Base-by-base conservation (phyloP, 2,329 filamentous ascomycete species). In the Stagonosporopsis chrysanthemi region DNA sequence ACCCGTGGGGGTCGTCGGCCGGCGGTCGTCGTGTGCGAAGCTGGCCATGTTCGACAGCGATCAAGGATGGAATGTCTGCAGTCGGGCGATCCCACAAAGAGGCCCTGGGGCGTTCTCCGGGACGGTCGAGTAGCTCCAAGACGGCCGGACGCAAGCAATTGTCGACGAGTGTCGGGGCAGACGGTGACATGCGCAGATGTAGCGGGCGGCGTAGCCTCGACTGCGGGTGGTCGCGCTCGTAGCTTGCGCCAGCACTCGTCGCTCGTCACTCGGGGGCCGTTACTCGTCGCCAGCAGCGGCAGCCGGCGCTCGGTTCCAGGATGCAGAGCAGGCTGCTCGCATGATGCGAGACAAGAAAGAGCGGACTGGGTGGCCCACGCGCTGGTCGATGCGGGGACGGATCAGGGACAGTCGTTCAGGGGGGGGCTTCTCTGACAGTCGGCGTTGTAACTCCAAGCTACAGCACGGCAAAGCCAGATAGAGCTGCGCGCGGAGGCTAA, bases 1-100 rank as follows among this genome's bases (percentile, higher is more conserved):
- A 38, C 63, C 69, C 19, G 70, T 70, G n/a, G 73, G 73, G 39
- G 73, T 76, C 33, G 65, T 55, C 29, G 71, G 70, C 24, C 68
- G 68, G 29, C 58, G 60, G 28, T 65, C 61, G 47, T 70, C 57
- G 51, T 56, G 62, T 12, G 60, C 46, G 50, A 61, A 65, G 58
- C 68, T 64, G 31, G 65, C 64, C 72, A 74, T 74, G 40, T 59
- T 57, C 44, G 40, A 35, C 23, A 39, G 43, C 41, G 53, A 46
- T 44, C 44, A 55, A 36, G 40, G 61, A 51, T 64, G 60, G 59
- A 48, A 52, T 52, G 62, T 58, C 61, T 31, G 53, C 52, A 23
- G 44, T 63, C 58, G 19, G 19, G 2, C 3, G 19, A 19, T 55
- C 63, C 48, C 63, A 64, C 45, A 46, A 49, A 54, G 46, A 31